Percentiles rank a stretch among this genome's conserved stretches.
phyloP scores from a whole-genome alignment of 495 filamentous ascomycete species.

The Neurospora sp. region DNA sequence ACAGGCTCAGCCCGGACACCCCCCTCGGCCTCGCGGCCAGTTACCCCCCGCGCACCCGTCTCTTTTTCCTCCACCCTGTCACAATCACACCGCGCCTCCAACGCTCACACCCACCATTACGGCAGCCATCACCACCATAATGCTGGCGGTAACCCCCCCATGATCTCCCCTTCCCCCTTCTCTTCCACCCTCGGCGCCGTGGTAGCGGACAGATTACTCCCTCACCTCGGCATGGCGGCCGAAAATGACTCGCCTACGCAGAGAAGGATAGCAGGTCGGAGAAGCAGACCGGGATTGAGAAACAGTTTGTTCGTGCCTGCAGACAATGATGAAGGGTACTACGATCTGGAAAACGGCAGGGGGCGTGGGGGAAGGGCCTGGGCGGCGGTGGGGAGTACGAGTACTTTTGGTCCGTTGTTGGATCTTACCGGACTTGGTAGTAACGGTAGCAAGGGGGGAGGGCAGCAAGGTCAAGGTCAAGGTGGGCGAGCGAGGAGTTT shows the following conservation, averaged over 20 bases:
- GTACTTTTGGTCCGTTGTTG: constrained; percentile 5
- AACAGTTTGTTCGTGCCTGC: constrained; percentile 34
- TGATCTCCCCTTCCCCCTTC: constrained; percentile 39
- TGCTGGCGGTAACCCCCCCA: constrained; percentile 7
- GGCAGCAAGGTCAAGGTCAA: neutral
- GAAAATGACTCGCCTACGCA: neutral
- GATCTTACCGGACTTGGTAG: neutral
- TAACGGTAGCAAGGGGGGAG: neutral
- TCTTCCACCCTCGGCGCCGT: constrained; percentile 38
- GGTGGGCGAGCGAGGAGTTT: constrained; percentile 37
- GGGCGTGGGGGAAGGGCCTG: neutral
- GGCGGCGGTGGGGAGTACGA: constrained; percentile 6
- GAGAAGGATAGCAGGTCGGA: constrained; percentile 15
- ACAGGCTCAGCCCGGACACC: neutral
- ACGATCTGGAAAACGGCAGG: constrained; percentile 5
- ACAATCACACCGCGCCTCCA: constrained; percentile 6
- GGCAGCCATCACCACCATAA: constrained; percentile 9
- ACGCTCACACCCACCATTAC: constrained; percentile 25
- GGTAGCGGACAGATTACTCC: constrained; percentile 32
- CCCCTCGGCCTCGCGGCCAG: constrained; percentile 11
- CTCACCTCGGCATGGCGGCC: constrained; percentile 16
- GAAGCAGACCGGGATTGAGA: constrained; percentile 25
- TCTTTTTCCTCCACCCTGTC: neutral
- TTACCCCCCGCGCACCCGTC: constrained; percentile 17
- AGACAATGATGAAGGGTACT: constrained; percentile 1